Percentiles rank a stretch among this genome's conserved stretches.
Evolutionary conservation across 257 asterid species (phyloP).

Genomic region (Eucommia ulmoides): DNA sequence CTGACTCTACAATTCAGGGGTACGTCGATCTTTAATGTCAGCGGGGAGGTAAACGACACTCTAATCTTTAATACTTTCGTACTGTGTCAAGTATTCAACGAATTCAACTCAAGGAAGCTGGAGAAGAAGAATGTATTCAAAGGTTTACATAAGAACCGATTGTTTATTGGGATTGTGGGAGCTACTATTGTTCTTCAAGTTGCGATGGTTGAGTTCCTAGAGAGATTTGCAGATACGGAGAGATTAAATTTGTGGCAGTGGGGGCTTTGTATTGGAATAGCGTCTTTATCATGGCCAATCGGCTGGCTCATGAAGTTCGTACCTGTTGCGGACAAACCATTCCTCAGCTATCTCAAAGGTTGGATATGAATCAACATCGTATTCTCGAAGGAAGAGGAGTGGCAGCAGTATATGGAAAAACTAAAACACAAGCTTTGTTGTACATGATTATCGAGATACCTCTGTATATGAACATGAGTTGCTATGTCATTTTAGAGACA

Average conservation of each 20-base stretch:
- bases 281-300: conserved; percentile 12
- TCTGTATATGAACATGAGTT: too few relatives aligned
- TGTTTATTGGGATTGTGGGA: conserved; percentile 12
- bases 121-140: conserved; percentile 15
- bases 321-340: conserved; percentile 5
- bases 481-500: too few relatives aligned
- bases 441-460: too few relatives aligned
- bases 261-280: conserved; percentile 10
- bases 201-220: conserved; percentile 14
- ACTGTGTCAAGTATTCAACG: conserved; percentile 17
- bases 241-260: conserved; percentile 10
- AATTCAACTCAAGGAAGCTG: conserved; percentile 14
- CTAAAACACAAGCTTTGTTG: too few relatives aligned
- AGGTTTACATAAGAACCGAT: conserved; percentile 10
- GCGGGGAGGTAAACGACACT: conserved; percentile 7
- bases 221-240: conserved; percentile 15
- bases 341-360: background rate
- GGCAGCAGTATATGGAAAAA: too few relatives aligned
- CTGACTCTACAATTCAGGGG: conserved; percentile 11
- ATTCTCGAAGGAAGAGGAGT: too few relatives aligned
- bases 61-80: conserved; percentile 16
- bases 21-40: conserved; percentile 7
- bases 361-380: too few relatives aligned
- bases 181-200: conserved; percentile 13
- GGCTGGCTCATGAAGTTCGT: conserved; percentile 9